Percentiles rank a stretch among this genome's conserved stretches.
These are phyloP conservation scores for Talaromyces nanjingensis DNA, from an alignment of 495 filamentous ascomycete genomes.

Conservation along the genomic window DNA sequence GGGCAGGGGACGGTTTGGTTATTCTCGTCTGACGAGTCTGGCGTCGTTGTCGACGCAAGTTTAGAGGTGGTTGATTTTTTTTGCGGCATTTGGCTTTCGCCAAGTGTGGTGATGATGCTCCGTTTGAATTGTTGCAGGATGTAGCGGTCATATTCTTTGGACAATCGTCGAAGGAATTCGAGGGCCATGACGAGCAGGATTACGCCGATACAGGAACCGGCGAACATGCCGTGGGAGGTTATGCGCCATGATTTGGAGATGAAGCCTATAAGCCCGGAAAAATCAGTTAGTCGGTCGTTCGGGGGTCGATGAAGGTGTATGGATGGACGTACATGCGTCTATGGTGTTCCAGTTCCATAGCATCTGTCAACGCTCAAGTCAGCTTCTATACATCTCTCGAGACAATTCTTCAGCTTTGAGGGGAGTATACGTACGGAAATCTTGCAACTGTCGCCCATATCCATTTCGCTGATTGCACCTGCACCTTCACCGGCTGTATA, in stretches of 20 bases:
- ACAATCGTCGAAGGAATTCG: slow-evolving; percentile 54
- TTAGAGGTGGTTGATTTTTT: slow-evolving; percentile 9
- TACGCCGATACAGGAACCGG: slow-evolving; percentile 64
- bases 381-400: slow-evolving; percentile 3
- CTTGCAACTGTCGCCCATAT: slow-evolving; percentile 9
- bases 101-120: slow-evolving; percentile 9
- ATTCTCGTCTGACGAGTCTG: not conserved
- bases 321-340: slow-evolving; percentile 45
- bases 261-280: slow-evolving; percentile 45
- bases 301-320: no score
- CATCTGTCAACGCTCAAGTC: slow-evolving; percentile 43
- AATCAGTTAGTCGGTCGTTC: no score
- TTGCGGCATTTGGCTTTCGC: no score
- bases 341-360: slow-evolving; percentile 73
- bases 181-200: slow-evolving; percentile 55
- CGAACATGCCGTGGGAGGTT: slow-evolving; percentile 53
- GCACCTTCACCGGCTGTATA: not conserved
- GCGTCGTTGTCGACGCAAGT: not conserved
- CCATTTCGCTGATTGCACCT: not conserved
- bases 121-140: slow-evolving; percentile 40
- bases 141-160: slow-evolving; percentile 54
- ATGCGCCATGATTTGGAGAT: slow-evolving; percentile 60
- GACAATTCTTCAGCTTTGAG: not conserved
- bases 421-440: slow-evolving; percentile 1
- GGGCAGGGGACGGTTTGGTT: slow-evolving; percentile 1